phyloP scores from a whole-genome alignment of 306 rosid genomes.

The Acacia crassicarpa region DNA sequence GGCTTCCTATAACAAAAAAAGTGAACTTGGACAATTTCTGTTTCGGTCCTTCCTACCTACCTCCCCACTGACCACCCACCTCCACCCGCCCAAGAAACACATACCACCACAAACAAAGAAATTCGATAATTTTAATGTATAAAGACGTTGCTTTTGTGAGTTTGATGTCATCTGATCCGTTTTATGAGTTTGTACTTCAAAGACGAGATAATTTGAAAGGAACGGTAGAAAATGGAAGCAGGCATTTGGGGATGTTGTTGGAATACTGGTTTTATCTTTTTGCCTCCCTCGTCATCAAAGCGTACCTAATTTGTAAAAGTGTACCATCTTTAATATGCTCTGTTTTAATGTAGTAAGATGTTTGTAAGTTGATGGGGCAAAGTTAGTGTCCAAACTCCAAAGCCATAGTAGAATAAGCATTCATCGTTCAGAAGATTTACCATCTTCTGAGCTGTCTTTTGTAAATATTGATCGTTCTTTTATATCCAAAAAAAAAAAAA shows the following conservation, averaged over 20 bases:
- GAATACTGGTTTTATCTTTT: background rate
- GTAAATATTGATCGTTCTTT: too few relatives aligned
- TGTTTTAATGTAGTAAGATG: background rate
- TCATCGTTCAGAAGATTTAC: background rate
- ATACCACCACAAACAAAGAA: background rate
- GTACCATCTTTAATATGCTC: background rate
- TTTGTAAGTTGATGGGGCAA: conserved; percentile 1
- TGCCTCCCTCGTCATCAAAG: background rate
- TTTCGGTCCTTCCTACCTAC: background rate
- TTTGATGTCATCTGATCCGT: background rate
- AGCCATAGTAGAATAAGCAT: background rate
- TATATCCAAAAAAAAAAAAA: background rate
- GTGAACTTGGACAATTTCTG: background rate
- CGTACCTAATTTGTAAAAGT: background rate
- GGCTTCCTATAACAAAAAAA: too few relatives aligned
- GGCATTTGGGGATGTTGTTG: background rate
- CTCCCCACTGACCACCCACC: background rate
- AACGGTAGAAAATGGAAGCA: background rate
- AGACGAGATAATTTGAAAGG: background rate
- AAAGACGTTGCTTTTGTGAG: background rate
- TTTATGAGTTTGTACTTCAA: background rate
- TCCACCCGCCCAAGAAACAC: background rate
- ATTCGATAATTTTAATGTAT: background rate
- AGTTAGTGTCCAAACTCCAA: background rate
- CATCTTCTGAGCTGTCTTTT: background rate